Conservation (phyloP, 306 rosid species). For the Lotus japonicus region DNA sequence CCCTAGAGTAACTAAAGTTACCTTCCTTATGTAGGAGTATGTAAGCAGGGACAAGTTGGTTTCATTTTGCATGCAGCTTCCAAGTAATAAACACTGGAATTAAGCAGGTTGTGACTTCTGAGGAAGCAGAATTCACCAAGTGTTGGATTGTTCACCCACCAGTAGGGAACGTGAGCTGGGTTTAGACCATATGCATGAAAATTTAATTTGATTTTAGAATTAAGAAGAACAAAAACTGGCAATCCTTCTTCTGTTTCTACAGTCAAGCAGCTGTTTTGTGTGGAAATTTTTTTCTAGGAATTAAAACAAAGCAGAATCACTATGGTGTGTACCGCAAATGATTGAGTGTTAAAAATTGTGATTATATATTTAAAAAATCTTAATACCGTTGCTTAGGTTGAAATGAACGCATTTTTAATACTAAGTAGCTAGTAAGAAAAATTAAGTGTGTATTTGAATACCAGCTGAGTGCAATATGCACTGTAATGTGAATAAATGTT, state of each 20-base stretch:
- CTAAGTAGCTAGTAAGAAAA: too few species aligned
- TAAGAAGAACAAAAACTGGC: not conserved
- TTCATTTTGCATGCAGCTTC: not conserved
- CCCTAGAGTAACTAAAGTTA: conserved; percentile 19
- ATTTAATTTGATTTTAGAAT: not conserved
- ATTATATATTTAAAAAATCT: not conserved
- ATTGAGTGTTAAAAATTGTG: not conserved
- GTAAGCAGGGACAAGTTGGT: not conserved
- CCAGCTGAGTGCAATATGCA: too few species aligned
- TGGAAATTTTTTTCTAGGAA: too few species aligned
- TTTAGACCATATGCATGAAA: not conserved
- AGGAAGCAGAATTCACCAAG: too few species aligned
- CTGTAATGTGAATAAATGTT: too few species aligned
- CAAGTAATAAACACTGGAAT: not conserved
- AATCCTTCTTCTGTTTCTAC: too few species aligned
- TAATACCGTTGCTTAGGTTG: too few species aligned
- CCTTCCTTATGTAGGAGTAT: not conserved
- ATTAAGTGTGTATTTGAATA: too few species aligned
- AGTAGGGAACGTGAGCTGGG: too few species aligned
- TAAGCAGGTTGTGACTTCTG: not conserved
- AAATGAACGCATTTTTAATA: too few species aligned
- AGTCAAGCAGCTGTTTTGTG: too few species aligned
- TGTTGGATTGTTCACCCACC: too few species aligned
- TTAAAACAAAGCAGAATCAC: not conserved
- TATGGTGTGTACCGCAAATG: not conserved